Percentiles rank a stretch among this genome's conserved stretches.
Evolutionary conservation across 176 grass and related monocot genomes (phyloP).

Genomic region (Neostapfia colusana): DNA sequence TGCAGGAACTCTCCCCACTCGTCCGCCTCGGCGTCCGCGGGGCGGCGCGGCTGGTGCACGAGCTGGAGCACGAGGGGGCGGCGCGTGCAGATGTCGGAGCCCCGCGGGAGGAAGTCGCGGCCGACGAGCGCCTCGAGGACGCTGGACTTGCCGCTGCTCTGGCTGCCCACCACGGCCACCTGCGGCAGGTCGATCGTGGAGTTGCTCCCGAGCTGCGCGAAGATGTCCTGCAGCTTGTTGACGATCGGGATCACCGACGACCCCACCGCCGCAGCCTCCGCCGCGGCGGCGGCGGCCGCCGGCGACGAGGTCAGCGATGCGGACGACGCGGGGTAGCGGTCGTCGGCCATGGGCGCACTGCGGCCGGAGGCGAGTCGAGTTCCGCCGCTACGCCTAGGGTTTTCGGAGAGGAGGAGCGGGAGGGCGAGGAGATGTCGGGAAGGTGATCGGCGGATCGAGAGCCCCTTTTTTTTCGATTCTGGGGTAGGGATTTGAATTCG

Average conservation of each 20-base stretch:
- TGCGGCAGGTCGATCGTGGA: constrained; percentile 90
- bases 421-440: not conserved
- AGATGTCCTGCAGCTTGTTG: constrained; percentile 99
- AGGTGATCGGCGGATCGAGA: constrained; percentile 48
- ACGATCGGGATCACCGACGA: constrained; percentile 93
- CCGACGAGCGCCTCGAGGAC: constrained; percentile 93
- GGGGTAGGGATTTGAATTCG: constrained; percentile 36
- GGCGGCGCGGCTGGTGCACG: constrained; percentile 60
- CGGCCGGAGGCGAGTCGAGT: not conserved
- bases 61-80: constrained; percentile 90
- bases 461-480: not conserved
- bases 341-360: constrained; percentile 47
- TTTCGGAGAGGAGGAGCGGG: not conserved
- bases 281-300: constrained; percentile 40
- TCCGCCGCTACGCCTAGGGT: constrained; percentile 52
- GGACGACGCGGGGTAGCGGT: constrained; percentile 39
- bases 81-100: constrained; percentile 93
- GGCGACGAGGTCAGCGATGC: constrained; percentile 41
- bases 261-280: constrained; percentile 58
- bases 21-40: constrained; percentile 50
- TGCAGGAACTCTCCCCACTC: constrained; percentile 99
- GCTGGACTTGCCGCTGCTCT: constrained; percentile 99
- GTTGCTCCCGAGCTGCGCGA: constrained; percentile 79
- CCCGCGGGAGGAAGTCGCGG: constrained; percentile 90
- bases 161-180: constrained; percentile 90